Evolutionary conservation across 2,329 filamentous ascomycete genomes (phyloP).

Genomic region (Penicillium sp.): DNA sequence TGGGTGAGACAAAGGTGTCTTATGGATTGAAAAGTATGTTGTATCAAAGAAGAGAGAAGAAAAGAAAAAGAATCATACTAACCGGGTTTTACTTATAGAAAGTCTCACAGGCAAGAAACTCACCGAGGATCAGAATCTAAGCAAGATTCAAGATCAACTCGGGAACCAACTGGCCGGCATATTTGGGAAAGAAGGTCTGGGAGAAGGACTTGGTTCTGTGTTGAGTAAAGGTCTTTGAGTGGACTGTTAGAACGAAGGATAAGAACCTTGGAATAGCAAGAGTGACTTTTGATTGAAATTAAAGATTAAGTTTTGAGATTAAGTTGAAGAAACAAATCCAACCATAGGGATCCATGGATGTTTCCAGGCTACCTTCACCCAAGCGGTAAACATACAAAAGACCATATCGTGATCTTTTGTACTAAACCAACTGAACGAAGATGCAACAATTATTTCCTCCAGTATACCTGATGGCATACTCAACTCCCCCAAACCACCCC

Average conservation of each 20-base stretch:
- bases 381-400: neutral
- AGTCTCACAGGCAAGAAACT: slow-evolving; percentile 28
- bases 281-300: neutral
- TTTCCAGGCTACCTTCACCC: neutral
- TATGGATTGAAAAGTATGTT: slow-evolving; percentile 29
- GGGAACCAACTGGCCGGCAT: slow-evolving; percentile 23
- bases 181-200: slow-evolving; percentile 27
- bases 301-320: neutral
- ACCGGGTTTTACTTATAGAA: slow-evolving; percentile 7
- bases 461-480: neutral
- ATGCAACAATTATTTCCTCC: neutral
- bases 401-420: neutral
- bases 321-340: neutral
- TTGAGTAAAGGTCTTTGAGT: slow-evolving; percentile 22
- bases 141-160: slow-evolving; percentile 28
- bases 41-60: neutral
- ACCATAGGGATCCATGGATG: too few species aligned
- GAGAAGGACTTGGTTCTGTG: slow-evolving; percentile 22
- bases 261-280: neutral
- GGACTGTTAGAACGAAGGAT: neutral
- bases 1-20: slow-evolving; percentile 33
- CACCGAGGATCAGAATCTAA: slow-evolving; percentile 27
- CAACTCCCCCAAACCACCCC: neutral
- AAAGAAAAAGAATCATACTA: neutral
- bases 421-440: neutral